phyloP scores from a whole-genome alignment of 495 filamentous ascomycete genomes.

The Sporormia fimetaria region DNA sequence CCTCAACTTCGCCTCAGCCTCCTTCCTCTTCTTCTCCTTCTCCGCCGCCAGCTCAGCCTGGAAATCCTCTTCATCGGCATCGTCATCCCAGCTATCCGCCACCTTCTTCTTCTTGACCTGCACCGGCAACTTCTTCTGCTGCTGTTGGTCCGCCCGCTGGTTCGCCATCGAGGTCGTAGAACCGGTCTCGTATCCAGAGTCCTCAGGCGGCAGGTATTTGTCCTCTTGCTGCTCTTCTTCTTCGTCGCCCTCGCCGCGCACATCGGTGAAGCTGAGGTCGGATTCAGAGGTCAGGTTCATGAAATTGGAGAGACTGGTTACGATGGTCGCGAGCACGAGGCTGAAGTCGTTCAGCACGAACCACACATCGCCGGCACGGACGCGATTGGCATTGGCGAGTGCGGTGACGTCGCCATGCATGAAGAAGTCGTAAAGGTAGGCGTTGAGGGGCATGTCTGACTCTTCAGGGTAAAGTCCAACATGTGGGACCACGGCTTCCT shows the following conservation, averaged over 20 bases:
- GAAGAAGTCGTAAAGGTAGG: slow-evolving; percentile 66
- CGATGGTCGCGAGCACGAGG: slow-evolving; percentile 54
- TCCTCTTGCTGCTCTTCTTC: slow-evolving; percentile 28
- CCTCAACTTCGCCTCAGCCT: slow-evolving; percentile 28
- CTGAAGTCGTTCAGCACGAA: slow-evolving; percentile 60
- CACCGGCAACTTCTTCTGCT: slow-evolving; percentile 11
- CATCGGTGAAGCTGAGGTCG: slow-evolving; percentile 32
- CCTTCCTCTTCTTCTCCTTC: slow-evolving; percentile 27
- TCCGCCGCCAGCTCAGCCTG: slow-evolving; percentile 6
- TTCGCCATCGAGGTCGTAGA: slow-evolving; percentile 3
- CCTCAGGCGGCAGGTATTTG: slow-evolving; percentile 34
- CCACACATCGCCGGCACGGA: slow-evolving; percentile 56
- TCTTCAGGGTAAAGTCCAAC: slow-evolving; percentile 46
- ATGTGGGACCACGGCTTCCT: slow-evolving; percentile 58
- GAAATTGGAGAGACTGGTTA: slow-evolving; percentile 45
- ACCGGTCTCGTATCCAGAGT: slow-evolving; percentile 17
- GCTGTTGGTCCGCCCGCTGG: slow-evolving; percentile 3
- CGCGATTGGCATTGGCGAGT: slow-evolving; percentile 46
- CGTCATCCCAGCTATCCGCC: slow-evolving; percentile 35
- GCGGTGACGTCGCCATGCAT: slow-evolving; percentile 50
- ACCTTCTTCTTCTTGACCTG: slow-evolving; percentile 31
- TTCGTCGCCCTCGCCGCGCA: slow-evolving; percentile 34
- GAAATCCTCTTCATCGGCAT: slow-evolving; percentile 15
- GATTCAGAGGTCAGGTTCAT: slow-evolving; percentile 31
- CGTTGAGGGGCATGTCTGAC: slow-evolving; percentile 45